Conservation (phyloP, 495 filamentous ascomycete genomes). For the Hypoxylon rickii region DNA sequence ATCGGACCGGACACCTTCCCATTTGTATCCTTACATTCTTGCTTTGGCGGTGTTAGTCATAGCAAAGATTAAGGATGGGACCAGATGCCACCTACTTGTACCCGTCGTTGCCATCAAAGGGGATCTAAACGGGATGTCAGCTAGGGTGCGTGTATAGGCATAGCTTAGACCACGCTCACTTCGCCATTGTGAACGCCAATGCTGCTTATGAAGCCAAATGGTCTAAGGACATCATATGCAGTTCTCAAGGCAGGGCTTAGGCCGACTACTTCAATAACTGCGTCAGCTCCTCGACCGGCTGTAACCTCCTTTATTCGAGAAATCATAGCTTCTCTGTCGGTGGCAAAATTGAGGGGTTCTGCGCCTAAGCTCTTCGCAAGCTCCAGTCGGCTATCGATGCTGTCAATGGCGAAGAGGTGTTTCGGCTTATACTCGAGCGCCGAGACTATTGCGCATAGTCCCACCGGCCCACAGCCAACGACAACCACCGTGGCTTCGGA, state of each 20-base stretch:
- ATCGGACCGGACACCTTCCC: slow-evolving; percentile 90
- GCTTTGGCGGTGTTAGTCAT: slow-evolving; percentile 34
- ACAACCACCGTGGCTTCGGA: slow-evolving; percentile 74
- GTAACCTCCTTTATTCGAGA: slow-evolving; percentile 76
- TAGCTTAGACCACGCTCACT: slow-evolving; percentile 45
- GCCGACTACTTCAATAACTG: slow-evolving; percentile 90
- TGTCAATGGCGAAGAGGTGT: slow-evolving; percentile 84
- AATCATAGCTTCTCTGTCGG: slow-evolving; percentile 68
- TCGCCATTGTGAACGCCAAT: slow-evolving; percentile 93
- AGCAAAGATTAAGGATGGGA: background rate
- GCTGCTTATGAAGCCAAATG: slow-evolving; percentile 84
- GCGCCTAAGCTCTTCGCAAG: slow-evolving; percentile 79
- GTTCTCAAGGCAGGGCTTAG: slow-evolving; percentile 80
- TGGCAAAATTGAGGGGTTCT: slow-evolving; percentile 82
- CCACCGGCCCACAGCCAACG: slow-evolving; percentile 88
- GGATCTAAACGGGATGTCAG: slow-evolving; percentile 61
- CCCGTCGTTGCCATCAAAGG: slow-evolving; percentile 80
- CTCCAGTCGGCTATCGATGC: slow-evolving; percentile 75
- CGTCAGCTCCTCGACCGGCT: slow-evolving; percentile 84
- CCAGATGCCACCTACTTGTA: slow-evolving; percentile 59
- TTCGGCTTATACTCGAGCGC: slow-evolving; percentile 80
- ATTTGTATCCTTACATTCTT: slow-evolving; percentile 94
- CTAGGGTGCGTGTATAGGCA: background rate
- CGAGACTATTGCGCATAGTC: slow-evolving; percentile 84
- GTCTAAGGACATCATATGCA: slow-evolving; percentile 82